A percentile compares a stretch with the other conserved stretches of the same genome.
Evolutionary conservation across 108 stramenopile genomes (phyloP).

Genomic region (Fistulifera solaris): DNA sequence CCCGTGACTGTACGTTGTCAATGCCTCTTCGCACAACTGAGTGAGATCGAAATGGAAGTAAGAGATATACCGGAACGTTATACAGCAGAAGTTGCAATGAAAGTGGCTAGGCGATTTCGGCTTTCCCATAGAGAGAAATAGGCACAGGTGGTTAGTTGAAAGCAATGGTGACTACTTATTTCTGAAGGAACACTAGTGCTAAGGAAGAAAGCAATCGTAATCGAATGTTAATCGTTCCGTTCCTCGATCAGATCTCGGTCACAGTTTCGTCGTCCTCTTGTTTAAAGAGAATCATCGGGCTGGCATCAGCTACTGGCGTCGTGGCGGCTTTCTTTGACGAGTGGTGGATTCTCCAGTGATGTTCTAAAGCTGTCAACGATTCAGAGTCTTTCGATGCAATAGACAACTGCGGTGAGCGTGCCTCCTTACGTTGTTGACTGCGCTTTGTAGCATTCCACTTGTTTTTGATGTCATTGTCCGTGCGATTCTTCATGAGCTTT

Average conservation of each 20-base stretch:
- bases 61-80: conserved; percentile 39
- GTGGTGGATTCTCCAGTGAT: too few species aligned
- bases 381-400: too few species aligned
- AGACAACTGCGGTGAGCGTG: too few species aligned
- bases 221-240: too few species aligned
- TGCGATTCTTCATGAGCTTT: conserved; percentile 30
- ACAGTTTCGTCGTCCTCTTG: too few species aligned
- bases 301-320: too few species aligned
- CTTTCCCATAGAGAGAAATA: conserved; percentile 60
- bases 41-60: conserved; percentile 64
- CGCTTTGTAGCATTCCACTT: conserved; percentile 35
- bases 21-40: conserved; percentile 70
- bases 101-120: conserved; percentile 66
- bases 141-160: conserved; percentile 2
- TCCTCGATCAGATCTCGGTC: too few species aligned
- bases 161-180: too few species aligned
- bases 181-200: too few species aligned
- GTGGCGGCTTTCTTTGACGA: too few species aligned
- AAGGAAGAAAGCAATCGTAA: not conserved
- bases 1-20: conserved; percentile 75
- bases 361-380: too few species aligned
- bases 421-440: not conserved
- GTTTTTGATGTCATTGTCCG: conserved; percentile 55
- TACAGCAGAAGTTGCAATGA: conserved; percentile 59
- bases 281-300: too few species aligned